Evolutionary conservation across 73 alveolate genomes (phyloP), one percentile per base, ranked within the genome.

Genomic region (Paramecium tetraurelia): DNA sequence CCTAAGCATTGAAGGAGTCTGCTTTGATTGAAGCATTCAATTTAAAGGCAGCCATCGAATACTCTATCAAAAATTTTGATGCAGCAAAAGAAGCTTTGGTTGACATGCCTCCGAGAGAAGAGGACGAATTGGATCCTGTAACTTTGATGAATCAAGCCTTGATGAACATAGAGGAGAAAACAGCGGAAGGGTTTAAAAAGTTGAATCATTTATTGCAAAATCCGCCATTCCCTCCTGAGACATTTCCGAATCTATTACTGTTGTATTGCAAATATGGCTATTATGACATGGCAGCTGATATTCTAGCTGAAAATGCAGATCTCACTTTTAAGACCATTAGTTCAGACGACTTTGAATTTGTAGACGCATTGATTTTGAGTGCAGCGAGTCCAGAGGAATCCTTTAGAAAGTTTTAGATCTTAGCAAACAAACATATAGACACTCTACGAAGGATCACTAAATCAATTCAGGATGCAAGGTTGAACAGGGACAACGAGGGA

Each of bases 31-130:
- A 98, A 85, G 99, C 99, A 35, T 98, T 98, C 96, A 98, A 98
- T 92, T 92, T 98, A 86, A 98, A 98, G 94, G 99, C 99, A 11
- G 99, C 99, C 11, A 97, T 97, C 76, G 99, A 98, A 93, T 98
- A 97, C 92, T 94, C 97, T 63, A 97, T 98, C 90, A 98, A 98
- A 92, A 98, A 98, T 94, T 93, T 92, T 86, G 97, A 97, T 69
- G 99, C 99, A 70, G 99, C 99, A 2, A 98, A 97, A 96, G 99
- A 98, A 93, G 99, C 99, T 18, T 96, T 98, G 63, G 95, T 96
- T 8, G 99, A 98, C 75, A 98, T 98, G 99, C 99, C 99, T 12
- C 99, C 99, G 7, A 96, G 99, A 85, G 97, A 95, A 84, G 99
- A 98, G 93, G 99, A 98, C 29, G 93, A 98, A 94, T 94, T 98